Conservation (phyloP, 805 yeast genomes). For the Saccharomycopsis babjevae region DNA sequence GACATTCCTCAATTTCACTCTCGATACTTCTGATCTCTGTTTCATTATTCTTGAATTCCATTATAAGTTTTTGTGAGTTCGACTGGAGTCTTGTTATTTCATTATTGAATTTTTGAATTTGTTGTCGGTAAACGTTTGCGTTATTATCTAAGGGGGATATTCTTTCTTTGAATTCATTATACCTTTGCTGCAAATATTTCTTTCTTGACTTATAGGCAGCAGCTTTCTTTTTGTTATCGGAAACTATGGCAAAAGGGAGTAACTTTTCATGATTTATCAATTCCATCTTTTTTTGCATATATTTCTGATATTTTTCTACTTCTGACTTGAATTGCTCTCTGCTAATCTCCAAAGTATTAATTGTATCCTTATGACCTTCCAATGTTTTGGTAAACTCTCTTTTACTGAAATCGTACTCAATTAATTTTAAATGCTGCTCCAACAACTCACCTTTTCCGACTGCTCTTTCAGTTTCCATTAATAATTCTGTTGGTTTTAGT, state of each 20-base stretch:
- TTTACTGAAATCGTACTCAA: conserved; percentile 38
- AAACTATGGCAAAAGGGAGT: conserved; percentile 39
- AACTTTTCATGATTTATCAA: conserved; percentile 38
- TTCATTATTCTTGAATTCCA: conserved; percentile 30
- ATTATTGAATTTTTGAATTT: neutral
- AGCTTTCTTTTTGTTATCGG: conserved; percentile 26
- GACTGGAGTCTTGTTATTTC: conserved; percentile 19
- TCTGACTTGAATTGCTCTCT: conserved; percentile 34
- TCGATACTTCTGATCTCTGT: conserved; percentile 26
- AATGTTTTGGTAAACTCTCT: conserved; percentile 29
- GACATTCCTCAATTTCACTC: conserved; percentile 24
- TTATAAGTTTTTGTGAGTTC: conserved; percentile 29
- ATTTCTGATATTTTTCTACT: conserved; percentile 38
- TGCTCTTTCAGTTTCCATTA: conserved; percentile 73
- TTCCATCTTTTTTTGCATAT: conserved; percentile 35
- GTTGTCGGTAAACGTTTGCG: neutral
- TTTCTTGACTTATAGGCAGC: conserved; percentile 21
- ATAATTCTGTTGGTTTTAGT: conserved; percentile 60
- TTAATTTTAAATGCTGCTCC: conserved; percentile 46
- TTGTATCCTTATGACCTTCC: conserved; percentile 24
- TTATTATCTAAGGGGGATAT: conserved; percentile 4
- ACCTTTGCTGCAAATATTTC: conserved; percentile 21
- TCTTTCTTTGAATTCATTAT: conserved; percentile 18
- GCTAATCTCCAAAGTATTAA: conserved; percentile 27
- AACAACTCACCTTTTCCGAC: conserved; percentile 53